Evolutionary conservation across 208 protist species (phyloP), one percentile per base, ranked within the genome.

Genomic region (Porcisia hertigi): DNA sequence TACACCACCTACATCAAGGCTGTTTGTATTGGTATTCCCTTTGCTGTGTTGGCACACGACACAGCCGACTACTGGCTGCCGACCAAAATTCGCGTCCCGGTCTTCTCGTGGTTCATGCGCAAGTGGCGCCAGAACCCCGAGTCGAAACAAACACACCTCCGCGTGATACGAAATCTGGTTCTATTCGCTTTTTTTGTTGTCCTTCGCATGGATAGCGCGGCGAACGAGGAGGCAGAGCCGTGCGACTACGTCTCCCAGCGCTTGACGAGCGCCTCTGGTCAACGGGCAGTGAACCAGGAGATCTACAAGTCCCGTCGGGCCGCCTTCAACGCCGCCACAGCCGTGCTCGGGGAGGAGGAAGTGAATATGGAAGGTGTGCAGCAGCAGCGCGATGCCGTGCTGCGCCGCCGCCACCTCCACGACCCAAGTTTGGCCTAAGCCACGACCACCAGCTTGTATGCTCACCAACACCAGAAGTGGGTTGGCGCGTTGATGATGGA

Each of bases 301-400:
- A 94, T 97, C 75, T 75, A 89, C 63, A 83, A 87, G 70, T 69
- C 87, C 3, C 93, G 93, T 65, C 76, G 66, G 8, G 71, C 25
- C 43, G 86, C 91, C n/a, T 97, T 91, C 73, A 74, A 76, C 65
- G 86, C 91, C 1, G 91, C 93, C 0, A 70, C 79, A n/a, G 85
- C 79, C 5, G 75, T 96, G 60, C 66, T 96, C 1, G 90, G 91
- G 0, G 90, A 93, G 74, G 91, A 94, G 66, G 93, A 93, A 67
- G 81, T 92, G 75, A 94, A 96, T 79, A 85, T 88, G 59, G 86
- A 84, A 49, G 90, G 69, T 5, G 90, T 86, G 53, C 84, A 88
- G 73, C 91, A 96, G 83, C 93, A 94, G 85, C 88, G 88, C 36
- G 93, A 97, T 47, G 86, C 93, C 20, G 93, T 81, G 8, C 85